Percentiles rank a stretch among this genome's conserved stretches.
phyloP scores from a whole-genome alignment of 495 filamentous ascomycete genomes.

The Acidomyces sp. region DNA sequence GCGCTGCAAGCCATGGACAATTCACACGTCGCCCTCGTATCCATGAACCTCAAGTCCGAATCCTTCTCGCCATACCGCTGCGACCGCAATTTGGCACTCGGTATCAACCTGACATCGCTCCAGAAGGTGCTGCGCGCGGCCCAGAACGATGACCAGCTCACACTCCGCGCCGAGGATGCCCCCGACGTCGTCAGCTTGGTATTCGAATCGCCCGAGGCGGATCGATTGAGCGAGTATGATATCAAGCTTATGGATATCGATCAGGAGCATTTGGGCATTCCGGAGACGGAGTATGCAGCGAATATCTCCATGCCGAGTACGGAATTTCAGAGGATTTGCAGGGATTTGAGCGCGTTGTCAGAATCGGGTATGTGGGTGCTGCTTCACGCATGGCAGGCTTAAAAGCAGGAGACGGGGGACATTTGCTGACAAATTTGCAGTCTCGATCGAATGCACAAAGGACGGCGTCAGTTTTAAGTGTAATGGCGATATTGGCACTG shows the following conservation, averaged over 20 bases:
- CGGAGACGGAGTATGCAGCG: conserved; percentile 93
- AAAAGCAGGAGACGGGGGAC: not conserved
- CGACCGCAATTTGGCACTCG: conserved; percentile 96
- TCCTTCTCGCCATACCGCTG: conserved; percentile 94
- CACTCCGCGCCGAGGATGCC: conserved; percentile 91
- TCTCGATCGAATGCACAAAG: conserved; percentile 91
- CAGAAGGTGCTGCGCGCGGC: conserved; percentile 94
- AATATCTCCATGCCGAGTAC: conserved; percentile 74
- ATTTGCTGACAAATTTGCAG: conserved; percentile 34
- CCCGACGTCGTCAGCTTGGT: conserved; percentile 90
- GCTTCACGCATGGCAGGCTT: not conserved
- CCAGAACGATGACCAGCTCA: conserved; percentile 89
- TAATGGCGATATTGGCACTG: conserved; percentile 88
- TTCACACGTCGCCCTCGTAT: conserved; percentile 96
- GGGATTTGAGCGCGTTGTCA: conserved; percentile 77
- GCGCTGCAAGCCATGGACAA: conserved; percentile 99
- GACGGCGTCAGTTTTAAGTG: conserved; percentile 95
- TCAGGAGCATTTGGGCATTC: conserved; percentile 97
- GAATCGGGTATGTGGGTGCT: conserved; percentile 68
- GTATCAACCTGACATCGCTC: conserved; percentile 89
- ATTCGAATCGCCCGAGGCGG: conserved; percentile 82
- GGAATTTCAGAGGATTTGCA: conserved; percentile 92
- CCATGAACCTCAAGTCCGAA: conserved; percentile 95
- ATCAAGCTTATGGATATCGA: conserved; percentile 99
- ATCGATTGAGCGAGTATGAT: conserved; percentile 93